Evolutionary conservation across 495 filamentous ascomycete species (phyloP), one percentile per base, ranked within the genome.

Genomic region (Sporormia fimetaria): DNA sequence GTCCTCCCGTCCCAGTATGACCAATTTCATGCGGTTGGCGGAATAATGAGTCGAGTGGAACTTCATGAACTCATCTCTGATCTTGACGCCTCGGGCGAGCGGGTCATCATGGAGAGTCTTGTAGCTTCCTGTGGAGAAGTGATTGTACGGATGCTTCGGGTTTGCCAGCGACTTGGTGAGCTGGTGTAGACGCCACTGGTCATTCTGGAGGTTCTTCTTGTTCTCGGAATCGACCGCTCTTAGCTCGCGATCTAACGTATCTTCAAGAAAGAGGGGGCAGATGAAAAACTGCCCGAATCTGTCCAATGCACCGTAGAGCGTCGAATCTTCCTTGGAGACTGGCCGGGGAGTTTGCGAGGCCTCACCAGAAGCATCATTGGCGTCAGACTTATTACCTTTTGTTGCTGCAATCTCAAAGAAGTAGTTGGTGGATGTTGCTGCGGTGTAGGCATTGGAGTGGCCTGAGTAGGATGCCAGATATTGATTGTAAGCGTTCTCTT

Each of bases 261-360:
- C 86, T 37, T 78, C 75, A 9, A 95, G 70, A 60, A 96, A 99
- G 16, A 99, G 74, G 0, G 90, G 90, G 17, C 76, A 71, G 46
- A 95, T 76, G 64, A 99, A 99, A 62, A 99, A 99, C 62, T 99
- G 90, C 24, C 92, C 85, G 61, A 99, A 99, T 18, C 88, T 76
- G 59, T 99, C 90, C 29, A 98, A 67, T 8, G 85, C 92, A 7
- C 87, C 92, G 54, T 85, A 81, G 8, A 99, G 63, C 8, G 87
- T 84, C 6, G 84, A 83, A 0, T 62, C 44, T 16, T 42, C 40
- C 29, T 57, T 59, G 14, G 27, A 21, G 16, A 24, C 12, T 7
- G 50, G 28, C 17, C 47, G 38, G 6, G 46, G 24, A 22, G 48
- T 57, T 42, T 56, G 44, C 20, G 43, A 44, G 16, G 42, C 55